phyloP scores from a whole-genome alignment of 805 yeast species.

The Candida railenensis region DNA sequence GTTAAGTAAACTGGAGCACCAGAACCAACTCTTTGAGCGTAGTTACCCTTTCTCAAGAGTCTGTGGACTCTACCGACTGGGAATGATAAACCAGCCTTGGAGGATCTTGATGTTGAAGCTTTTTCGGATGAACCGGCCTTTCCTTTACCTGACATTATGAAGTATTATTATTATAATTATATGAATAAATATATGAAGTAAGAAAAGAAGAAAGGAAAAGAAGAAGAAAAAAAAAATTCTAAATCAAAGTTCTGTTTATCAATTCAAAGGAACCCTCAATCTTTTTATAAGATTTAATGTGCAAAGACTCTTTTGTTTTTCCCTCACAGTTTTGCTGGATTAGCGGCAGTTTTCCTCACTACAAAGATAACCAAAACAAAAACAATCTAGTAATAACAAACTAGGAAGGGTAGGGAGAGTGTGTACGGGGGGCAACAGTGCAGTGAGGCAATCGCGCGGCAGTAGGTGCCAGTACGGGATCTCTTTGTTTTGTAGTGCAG shows the following conservation, averaged over 20 bases:
- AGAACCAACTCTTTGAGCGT: slow-evolving; percentile 98
- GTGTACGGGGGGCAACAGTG: neutral
- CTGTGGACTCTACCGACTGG: slow-evolving; percentile 99
- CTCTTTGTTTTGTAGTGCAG: neutral
- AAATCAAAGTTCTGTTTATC: neutral
- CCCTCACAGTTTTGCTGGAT: neutral
- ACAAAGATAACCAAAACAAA: neutral
- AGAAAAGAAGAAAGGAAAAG: neutral
- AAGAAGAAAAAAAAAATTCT: neutral
- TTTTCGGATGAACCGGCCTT: slow-evolving; percentile 94
- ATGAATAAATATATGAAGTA: neutral
- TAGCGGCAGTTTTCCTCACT: neutral
- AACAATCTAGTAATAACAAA: neutral
- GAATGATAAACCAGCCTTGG: slow-evolving; percentile 98
- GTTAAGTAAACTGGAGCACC: slow-evolving; percentile 99
- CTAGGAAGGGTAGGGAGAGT: neutral
- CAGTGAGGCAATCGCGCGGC: no score
- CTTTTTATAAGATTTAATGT: neutral
- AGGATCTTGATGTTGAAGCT: slow-evolving; percentile 96
- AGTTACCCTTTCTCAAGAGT: slow-evolving; percentile 93
- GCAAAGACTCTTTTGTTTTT: neutral
- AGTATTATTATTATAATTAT: slow-evolving; percentile 12
- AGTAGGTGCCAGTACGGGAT: neutral
- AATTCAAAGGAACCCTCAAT: neutral
- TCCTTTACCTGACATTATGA: slow-evolving; percentile 79